These are phyloP conservation scores for Sclerotinia glacialis DNA, from an alignment of 2,329 filamentous ascomycete genomes.

Conservation along the genomic window DNA sequence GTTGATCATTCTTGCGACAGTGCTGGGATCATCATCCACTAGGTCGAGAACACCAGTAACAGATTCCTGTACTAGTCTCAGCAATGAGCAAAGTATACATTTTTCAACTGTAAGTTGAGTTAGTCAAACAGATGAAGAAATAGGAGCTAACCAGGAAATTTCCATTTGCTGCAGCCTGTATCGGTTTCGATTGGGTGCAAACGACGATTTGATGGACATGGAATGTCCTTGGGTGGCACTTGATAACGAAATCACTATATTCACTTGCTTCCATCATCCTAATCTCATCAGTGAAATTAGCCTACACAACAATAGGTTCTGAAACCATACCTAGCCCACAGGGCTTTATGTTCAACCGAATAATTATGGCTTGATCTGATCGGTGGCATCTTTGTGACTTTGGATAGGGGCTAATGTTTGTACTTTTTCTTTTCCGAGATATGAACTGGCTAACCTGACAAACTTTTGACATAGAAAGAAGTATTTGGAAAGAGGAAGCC, in stretches of 20 bases:
- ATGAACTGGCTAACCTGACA: neutral
- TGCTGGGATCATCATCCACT: conserved; percentile 19
- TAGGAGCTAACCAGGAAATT: conserved; percentile 22
- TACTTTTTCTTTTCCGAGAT: neutral
- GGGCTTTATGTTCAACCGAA: neutral
- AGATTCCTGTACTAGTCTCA: conserved; percentile 19
- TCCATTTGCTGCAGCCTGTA: conserved; percentile 25
- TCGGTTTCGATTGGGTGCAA: conserved; percentile 28
- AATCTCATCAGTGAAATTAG: neutral
- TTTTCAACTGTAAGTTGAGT: neutral
- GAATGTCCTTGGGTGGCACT: conserved; percentile 24
- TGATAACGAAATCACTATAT: conserved; percentile 29
- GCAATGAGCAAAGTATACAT: neutral
- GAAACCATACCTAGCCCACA: neutral
- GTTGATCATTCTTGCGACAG: conserved; percentile 22
- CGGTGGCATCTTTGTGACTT: neutral
- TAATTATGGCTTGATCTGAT: neutral
- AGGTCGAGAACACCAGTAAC: conserved; percentile 7
- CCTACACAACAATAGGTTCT: neutral
- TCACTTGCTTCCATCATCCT: conserved; percentile 17
- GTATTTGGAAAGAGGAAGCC: neutral
- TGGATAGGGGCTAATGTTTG: neutral
- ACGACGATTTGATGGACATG: conserved; percentile 29
- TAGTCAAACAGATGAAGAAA: neutral
- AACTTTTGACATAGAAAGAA: neutral